Evolutionary conservation across 1,284 basidiomycete species (phyloP), one percentile per base, ranked within the genome.

Genomic region (Pseudozyma sp.): DNA sequence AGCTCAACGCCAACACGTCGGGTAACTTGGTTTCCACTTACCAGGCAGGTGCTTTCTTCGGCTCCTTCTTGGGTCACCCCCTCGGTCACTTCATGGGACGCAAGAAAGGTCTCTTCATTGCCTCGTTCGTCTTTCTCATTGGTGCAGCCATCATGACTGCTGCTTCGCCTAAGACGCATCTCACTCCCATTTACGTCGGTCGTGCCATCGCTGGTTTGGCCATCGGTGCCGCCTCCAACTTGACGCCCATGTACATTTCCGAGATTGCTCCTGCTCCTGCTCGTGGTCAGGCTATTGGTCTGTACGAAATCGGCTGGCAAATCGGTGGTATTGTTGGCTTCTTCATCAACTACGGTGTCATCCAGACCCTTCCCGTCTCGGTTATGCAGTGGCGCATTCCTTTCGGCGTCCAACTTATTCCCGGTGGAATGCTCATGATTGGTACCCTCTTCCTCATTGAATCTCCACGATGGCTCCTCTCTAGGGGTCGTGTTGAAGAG

Each of bases 401-500:
- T 2, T 87, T 89, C 68, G 87, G 87, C 1, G 83, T 89, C 11
- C 89, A 89, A 73, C 85, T 89, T 45, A 86, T 89, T 42, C 89
- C 89, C 1, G 88, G 87, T 12, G 87, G 87, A 12, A 58, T 85
- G 48, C 79, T 81, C 43, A 50, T 79, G 9, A 59, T 81, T 40
- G 87, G 86, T n/a, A 68, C 71, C 16, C 60, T 87, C 36, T 88
- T 88, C 76, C 78, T 89, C 68, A 88, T 88, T 13, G 90, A 90
- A 70, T 89, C 89, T 1, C 89, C 89, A 2, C 87, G 90, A 7
- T 91, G 89, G 89, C 86, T 90, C 31, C 87, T 90, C 36, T 87
- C 88, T 75, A 87, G 88, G 65, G 87, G 87, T n/a, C 49, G 77
- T 1, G 54, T 76, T 19, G 82, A 80, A 5, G 74, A 85, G 13